Conservation (phyloP, 169 alveolate genomes). For the Plasmodium vinckei region DNA sequence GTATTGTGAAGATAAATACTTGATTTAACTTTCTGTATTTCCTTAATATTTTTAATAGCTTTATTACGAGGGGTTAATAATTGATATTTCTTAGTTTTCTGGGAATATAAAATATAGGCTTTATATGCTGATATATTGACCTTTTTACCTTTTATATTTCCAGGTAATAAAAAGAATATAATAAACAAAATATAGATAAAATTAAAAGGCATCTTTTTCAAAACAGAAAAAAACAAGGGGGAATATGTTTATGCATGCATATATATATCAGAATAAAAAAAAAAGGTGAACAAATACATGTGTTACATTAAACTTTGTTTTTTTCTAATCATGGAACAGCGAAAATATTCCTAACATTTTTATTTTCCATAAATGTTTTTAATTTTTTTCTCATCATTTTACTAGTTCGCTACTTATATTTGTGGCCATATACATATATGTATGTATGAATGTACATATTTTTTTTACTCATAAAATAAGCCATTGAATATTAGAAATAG, state of each 20-base stretch:
- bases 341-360: too few species aligned
- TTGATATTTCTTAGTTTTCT: background rate
- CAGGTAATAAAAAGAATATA: background rate
- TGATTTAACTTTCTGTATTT: constrained; percentile 11
- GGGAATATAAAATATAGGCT: constrained; percentile 21
- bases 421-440: background rate
- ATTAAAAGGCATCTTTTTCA: constrained; percentile 14
- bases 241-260: background rate
- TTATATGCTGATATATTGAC: constrained; percentile 16
- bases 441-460: background rate
- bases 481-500: too few species aligned
- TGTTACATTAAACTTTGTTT: too few species aligned
- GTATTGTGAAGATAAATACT: constrained; percentile 9
- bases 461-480: background rate
- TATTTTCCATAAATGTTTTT: too few species aligned
- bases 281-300: background rate
- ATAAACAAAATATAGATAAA: background rate
- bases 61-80: background rate
- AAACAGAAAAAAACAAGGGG: background rate
- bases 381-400: too few species aligned
- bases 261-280: background rate
- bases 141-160: constrained; percentile 23
- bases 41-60: constrained; percentile 11
- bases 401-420: too few species aligned
- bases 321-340: too few species aligned